phyloP scores from a whole-genome alignment of 345 rosid genomes.

The Citrus sinensis region DNA sequence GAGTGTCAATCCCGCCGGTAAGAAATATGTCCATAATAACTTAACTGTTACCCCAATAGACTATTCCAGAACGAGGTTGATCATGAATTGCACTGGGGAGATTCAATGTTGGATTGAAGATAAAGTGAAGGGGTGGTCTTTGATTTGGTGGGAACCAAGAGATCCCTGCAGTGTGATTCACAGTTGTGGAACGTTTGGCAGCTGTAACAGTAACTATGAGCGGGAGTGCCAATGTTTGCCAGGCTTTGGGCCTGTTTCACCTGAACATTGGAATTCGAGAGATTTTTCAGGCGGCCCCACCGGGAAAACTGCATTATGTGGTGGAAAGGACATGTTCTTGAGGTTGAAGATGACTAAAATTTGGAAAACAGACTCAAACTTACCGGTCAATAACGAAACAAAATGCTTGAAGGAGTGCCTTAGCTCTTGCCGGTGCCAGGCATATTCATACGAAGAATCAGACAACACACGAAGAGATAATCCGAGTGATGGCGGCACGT shows the following conservation, averaged over 20 bases:
- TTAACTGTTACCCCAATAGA: not conserved
- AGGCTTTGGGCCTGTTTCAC: constrained; percentile 31
- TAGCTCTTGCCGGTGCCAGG: constrained; percentile 20
- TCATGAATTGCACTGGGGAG: constrained; percentile 35
- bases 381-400: not conserved
- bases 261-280: constrained; percentile 21
- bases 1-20: not conserved
- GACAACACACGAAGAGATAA: not conserved
- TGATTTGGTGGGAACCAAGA: constrained; percentile 34
- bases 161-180: not conserved
- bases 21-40: not conserved
- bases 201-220: constrained; percentile 26
- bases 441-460: constrained; percentile 19
- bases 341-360: constrained; percentile 20
- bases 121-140: constrained; percentile 18
- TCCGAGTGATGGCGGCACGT: not conserved
- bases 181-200: not conserved
- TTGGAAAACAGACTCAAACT: not conserved
- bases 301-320: constrained; percentile 11
- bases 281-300: constrained; percentile 29
- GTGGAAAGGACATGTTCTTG: not conserved
- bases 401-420: constrained; percentile 26
- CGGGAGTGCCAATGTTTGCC: constrained; percentile 40
- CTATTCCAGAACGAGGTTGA: constrained; percentile 16
- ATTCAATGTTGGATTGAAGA: constrained; percentile 19